phyloP scores from a whole-genome alignment of 2,329 filamentous ascomycete genomes.

The Aspergillus awamori region DNA sequence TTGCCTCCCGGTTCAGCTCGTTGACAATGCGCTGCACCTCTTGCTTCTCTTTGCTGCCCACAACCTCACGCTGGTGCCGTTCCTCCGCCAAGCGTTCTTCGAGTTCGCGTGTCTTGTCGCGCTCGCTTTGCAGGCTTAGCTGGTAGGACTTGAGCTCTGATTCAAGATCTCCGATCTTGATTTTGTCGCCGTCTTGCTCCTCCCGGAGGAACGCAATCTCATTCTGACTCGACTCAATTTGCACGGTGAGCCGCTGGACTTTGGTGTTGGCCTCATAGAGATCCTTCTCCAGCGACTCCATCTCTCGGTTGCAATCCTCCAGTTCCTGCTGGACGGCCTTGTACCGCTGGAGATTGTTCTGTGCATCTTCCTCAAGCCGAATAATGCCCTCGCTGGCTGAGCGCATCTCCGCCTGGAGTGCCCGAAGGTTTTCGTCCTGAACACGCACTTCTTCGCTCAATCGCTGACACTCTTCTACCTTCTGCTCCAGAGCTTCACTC shows the following conservation, averaged over 20 bases:
- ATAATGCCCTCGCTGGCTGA: constrained; percentile 85
- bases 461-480: constrained; percentile 69
- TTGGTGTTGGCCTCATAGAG: constrained; percentile 85
- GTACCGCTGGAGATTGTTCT: constrained; percentile 75
- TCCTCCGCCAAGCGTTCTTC: constrained; percentile 78
- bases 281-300: constrained; percentile 81
- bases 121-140: constrained; percentile 78
- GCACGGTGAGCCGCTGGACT: constrained; percentile 81
- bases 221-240: constrained; percentile 87
- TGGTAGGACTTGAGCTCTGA: constrained; percentile 78
- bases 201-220: constrained; percentile 95
- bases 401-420: constrained; percentile 92
- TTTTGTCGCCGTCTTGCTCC: constrained; percentile 96
- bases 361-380: constrained; percentile 85
- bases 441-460: constrained; percentile 73
- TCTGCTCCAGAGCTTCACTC: constrained; percentile 69
- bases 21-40: constrained; percentile 93
- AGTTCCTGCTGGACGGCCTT: constrained; percentile 82
- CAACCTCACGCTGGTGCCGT: constrained; percentile 80
- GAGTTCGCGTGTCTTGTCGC: constrained; percentile 72
- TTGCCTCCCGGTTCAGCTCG: constrained; percentile 84
- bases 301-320: constrained; percentile 79
- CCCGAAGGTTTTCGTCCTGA: constrained; percentile 82
- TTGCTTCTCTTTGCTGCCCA: constrained; percentile 87
- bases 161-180: constrained; percentile 93